These are phyloP conservation scores for Leccinellum luteum DNA, from an alignment of 768 basidiomycete genomes.

Conservation along the genomic window DNA sequence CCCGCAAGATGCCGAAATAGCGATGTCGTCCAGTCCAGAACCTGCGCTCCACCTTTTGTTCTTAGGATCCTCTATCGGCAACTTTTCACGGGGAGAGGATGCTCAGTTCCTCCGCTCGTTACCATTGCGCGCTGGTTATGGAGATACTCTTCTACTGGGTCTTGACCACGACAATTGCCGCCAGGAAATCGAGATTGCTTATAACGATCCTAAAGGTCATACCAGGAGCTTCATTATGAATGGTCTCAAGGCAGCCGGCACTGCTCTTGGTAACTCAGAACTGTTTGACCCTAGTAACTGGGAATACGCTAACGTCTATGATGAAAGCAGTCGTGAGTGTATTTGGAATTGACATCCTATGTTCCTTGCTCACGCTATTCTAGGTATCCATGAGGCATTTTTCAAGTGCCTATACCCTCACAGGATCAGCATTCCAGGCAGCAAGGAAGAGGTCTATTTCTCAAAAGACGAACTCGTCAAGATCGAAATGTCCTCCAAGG, in stretches of 20 bases:
- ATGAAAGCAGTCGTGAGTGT: slow-evolving; percentile 49
- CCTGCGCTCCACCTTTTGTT: slow-evolving; percentile 81
- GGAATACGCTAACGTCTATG: slow-evolving; percentile 66
- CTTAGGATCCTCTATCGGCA: slow-evolving; percentile 89
- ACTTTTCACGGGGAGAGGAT: slow-evolving; percentile 73
- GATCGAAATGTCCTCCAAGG: slow-evolving; percentile 89
- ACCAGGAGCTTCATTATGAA: slow-evolving; percentile 85
- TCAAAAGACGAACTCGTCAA: slow-evolving; percentile 72
- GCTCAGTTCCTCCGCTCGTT: slow-evolving; percentile 72
- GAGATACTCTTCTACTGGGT: slow-evolving; percentile 88
- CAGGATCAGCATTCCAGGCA: slow-evolving; percentile 49
- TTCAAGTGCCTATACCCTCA: slow-evolving; percentile 67
- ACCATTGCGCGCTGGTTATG: slow-evolving; percentile 69
- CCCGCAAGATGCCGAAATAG: not conserved
- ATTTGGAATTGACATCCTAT: not conserved
- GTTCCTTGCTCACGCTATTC: not conserved
- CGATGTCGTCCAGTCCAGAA: slow-evolving; percentile 47
- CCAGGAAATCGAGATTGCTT: slow-evolving; percentile 75
- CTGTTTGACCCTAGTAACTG: slow-evolving; percentile 68
- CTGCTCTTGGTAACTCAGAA: slow-evolving; percentile 61
- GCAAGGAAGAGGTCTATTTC: slow-evolving; percentile 49
- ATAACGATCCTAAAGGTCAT: slow-evolving; percentile 76
- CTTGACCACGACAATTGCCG: slow-evolving; percentile 80
- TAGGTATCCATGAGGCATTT: slow-evolving; percentile 84
- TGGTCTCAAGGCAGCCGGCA: slow-evolving; percentile 68